phyloP scores from a whole-genome alignment of 306 rosid species.

The Crotalaria pallida region DNA sequence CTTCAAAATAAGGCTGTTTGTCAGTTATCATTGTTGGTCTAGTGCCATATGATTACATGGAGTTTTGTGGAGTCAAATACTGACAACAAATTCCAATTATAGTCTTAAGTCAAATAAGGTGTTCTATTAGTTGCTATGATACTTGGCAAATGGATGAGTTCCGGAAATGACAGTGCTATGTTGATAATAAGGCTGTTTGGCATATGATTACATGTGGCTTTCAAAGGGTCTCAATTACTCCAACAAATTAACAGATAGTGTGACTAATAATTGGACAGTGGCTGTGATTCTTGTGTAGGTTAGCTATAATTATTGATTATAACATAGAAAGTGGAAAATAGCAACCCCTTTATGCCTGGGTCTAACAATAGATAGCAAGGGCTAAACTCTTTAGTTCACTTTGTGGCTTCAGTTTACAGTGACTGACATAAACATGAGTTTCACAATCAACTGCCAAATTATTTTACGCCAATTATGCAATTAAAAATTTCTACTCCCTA shows the following conservation, averaged over 20 bases:
- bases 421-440: not conserved
- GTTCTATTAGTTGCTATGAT: not conserved
- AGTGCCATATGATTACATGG: no score
- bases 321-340: not conserved
- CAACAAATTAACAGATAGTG: not conserved
- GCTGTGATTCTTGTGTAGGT: not conserved
- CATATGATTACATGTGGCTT: not conserved
- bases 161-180: not conserved
- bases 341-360: not conserved
- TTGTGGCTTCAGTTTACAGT: not conserved
- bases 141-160: not conserved
- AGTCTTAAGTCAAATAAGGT: not conserved
- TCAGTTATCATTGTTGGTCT: no score
- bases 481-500: not conserved
- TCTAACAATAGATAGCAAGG: not conserved
- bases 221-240: not conserved
- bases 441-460: not conserved
- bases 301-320: not conserved
- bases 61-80: no score
- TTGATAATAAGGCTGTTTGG: not conserved
- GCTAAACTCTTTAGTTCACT: not conserved
- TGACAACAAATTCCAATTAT: not conserved
- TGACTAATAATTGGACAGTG: not conserved
- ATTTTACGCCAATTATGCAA: not conserved
- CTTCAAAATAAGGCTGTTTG: no score